phyloP scores from a whole-genome alignment of 352 stramenopile species.

The Globisporangium emineosum region DNA sequence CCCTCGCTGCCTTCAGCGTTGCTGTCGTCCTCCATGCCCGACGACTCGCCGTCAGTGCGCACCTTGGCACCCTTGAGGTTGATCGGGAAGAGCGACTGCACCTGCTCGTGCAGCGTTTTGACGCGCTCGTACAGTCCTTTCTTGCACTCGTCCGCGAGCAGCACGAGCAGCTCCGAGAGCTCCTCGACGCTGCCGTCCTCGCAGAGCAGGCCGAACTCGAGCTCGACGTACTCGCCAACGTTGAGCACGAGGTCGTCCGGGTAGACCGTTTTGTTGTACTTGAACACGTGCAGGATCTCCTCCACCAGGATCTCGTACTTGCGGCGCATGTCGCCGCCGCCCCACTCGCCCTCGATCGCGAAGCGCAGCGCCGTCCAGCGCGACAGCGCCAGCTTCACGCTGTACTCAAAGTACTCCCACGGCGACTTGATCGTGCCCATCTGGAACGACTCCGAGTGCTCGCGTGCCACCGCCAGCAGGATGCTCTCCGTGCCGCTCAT shows the following conservation, averaged over 20 bases:
- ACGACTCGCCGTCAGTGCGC: constrained; percentile 32
- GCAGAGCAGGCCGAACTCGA: constrained; percentile 73
- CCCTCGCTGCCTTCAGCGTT: constrained; percentile 11
- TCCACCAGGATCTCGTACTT: constrained; percentile 84
- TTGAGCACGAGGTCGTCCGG: constrained; percentile 68
- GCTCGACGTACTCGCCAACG: constrained; percentile 69
- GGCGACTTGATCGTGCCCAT: constrained; percentile 59
- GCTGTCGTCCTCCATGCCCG: constrained; percentile 31
- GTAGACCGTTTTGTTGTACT: constrained; percentile 73
- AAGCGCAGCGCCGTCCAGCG: constrained; percentile 84
- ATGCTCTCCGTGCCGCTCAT: constrained; percentile 54
- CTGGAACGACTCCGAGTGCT: constrained; percentile 50
- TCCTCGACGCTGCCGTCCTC: constrained; percentile 80
- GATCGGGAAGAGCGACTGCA: constrained; percentile 72
- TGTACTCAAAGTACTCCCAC: constrained; percentile 86
- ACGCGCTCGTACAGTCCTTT: constrained; percentile 67
- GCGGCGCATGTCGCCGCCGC: constrained; percentile 68
- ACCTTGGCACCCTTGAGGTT: constrained; percentile 79
- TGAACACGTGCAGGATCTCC: constrained; percentile 77
- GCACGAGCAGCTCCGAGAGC: constrained; percentile 55
- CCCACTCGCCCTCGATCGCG: constrained; percentile 82
- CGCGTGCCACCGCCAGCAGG: constrained; percentile 46
- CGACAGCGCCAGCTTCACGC: constrained; percentile 69
- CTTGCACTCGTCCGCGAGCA: constrained; percentile 78
- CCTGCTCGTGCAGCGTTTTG: constrained; percentile 64